A percentile compares a stretch with the other conserved stretches of the same genome.
Conservation (phyloP, 805 yeast genomes). For the Ascoidea rubescens region DNA sequence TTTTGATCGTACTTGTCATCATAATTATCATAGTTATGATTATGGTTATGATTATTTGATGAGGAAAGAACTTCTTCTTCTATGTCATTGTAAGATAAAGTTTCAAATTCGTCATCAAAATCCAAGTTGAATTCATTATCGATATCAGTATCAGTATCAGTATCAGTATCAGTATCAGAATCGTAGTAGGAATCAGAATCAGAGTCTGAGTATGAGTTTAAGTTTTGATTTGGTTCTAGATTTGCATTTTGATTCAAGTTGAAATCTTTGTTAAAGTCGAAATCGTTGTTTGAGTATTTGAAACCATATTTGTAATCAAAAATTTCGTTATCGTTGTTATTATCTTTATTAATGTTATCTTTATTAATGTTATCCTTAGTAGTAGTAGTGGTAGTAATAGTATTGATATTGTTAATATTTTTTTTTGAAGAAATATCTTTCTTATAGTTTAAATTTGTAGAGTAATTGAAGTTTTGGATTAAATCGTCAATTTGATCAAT, state of each 20-base stretch:
- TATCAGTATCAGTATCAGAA: background rate
- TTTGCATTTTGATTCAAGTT: background rate
- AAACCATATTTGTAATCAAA: background rate
- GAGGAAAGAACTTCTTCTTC: conserved; percentile 6
- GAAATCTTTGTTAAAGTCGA: background rate
- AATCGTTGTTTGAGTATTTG: background rate
- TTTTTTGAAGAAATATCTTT: conserved; percentile 59
- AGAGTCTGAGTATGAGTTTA: conserved; percentile 16
- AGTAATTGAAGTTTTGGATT: conserved; percentile 78
- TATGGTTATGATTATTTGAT: background rate
- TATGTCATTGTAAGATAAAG: conserved; percentile 10
- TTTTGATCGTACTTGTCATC: background rate
- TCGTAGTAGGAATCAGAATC: background rate
- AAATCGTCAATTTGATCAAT: conserved; percentile 45
- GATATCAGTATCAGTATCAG: background rate
- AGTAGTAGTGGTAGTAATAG: too few relatives aligned
- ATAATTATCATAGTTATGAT: too few relatives aligned
- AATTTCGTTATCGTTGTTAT: background rate
- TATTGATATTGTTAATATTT: conserved; percentile 20
- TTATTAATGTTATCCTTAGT: background rate
- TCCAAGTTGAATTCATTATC: conserved; percentile 4
- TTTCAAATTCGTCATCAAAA: conserved; percentile 10
- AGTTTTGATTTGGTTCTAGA: background rate
- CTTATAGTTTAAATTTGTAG: conserved; percentile 74
- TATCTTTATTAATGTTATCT: conserved; percentile 1